Base-by-base conservation (phyloP, 2,329 filamentous ascomycete genomes). In the Colletotrichum ledebouriae region DNA sequence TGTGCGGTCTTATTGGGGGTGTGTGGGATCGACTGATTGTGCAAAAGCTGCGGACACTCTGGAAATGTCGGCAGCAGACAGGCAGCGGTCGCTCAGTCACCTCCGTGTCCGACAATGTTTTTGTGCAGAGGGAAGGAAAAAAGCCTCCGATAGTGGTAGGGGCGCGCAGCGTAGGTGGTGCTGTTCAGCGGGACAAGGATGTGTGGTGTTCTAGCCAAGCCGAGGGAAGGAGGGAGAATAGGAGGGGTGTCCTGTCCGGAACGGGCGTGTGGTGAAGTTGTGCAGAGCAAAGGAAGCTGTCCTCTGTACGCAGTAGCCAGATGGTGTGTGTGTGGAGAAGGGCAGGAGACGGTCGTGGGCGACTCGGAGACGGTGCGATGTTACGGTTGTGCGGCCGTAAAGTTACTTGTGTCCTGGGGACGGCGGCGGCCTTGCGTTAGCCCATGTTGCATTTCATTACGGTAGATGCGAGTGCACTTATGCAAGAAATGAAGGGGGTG, bases 61-160 rank as follows among this genome's bases (percentile, higher is more conserved):
- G 61, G 65, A 59, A 20, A 37, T 22, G 55, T 59, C 55, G 65
- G 60, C 55, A 34, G 60, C 55, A 34, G 15, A 10, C 3, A 6
- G 25, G 34, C 41, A 33, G 39, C 64, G 60, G 64, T 63, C 46
- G 46, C 50, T 63, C 64, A 41, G 59, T 67, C 64, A 65, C 63
- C 47, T 47, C 46, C 25, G 53, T 44, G 50, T 29, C 49, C 49
- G 49, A 17, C 46, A 50, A 25, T 9, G 47, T 33, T 42, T 13
- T 61, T 62, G 42, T 52, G 59, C 25, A 25, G 7, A 25, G 42
- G 60, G 11, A 22, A 57, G 52, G 7, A 25, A 25, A 49, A 59
- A 56, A 42, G 37, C 25, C 25, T 4, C 25, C 6, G 25, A 29
- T 6, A 25, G 25, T 25, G 25, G 25, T 25, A 25, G 25, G 25